phyloP scores from a whole-genome alignment of 228 moss, liverwort and hornwort species.

The Sphagnum fallax region DNA sequence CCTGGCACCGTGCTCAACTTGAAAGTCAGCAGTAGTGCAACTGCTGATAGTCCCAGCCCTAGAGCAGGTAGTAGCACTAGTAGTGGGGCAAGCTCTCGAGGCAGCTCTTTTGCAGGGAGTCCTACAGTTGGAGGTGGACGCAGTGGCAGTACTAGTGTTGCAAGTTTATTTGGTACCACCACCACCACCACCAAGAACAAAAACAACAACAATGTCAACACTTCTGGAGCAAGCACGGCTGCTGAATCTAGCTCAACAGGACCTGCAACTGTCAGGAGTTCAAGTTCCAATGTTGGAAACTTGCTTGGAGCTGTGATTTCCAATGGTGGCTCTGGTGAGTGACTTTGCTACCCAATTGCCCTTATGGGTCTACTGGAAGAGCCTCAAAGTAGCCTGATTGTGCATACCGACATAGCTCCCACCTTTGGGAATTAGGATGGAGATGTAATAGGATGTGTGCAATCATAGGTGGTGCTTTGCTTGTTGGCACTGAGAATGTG shows the following conservation, averaged over 20 bases:
- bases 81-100: constrained; percentile 42
- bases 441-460: too few relatives aligned
- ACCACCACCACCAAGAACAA: too few relatives aligned
- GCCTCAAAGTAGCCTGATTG: too few relatives aligned
- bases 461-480: too few relatives aligned
- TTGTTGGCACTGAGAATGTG: too few relatives aligned
- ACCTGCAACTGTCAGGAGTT: constrained; percentile 18
- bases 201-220: constrained; percentile 8
- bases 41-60: constrained; percentile 61
- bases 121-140: constrained; percentile 36
- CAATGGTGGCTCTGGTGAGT: too few relatives aligned
- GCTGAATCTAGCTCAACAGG: constrained; percentile 10
- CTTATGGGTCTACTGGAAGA: too few relatives aligned
- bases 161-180: constrained; percentile 23
- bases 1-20: constrained; percentile 29
- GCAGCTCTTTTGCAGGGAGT: constrained; percentile 67
- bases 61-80: constrained; percentile 45
- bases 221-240: constrained; percentile 46
- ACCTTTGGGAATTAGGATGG: too few relatives aligned
- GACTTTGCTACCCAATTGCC: too few relatives aligned
- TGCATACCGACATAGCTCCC: too few relatives aligned
- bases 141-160: constrained; percentile 30
- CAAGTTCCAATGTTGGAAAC: constrained; percentile 21
- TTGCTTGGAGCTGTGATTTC: constrained; percentile 8
- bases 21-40: constrained; percentile 44